These are phyloP conservation scores for Syzygium oleosum DNA, from an alignment of 345 rosid species.

Conservation along the genomic window DNA sequence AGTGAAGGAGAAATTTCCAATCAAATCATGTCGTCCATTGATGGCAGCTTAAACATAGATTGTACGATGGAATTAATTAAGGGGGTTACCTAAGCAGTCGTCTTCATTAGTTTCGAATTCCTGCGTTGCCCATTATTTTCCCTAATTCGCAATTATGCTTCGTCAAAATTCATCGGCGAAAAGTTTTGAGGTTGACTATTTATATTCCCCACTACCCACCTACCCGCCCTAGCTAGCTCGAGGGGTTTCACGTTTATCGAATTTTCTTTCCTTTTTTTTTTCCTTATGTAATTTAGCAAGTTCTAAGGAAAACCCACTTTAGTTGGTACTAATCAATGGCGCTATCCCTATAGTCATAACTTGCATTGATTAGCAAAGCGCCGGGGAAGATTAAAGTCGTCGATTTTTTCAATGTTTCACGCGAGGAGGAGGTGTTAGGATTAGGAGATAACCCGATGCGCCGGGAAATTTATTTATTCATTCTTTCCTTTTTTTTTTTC, in stretches of 20 bases:
- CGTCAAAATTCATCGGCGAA: background rate
- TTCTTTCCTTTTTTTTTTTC: too few species aligned
- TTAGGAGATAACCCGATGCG: background rate
- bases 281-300: background rate
- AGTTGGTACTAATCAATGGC: background rate
- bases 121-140: background rate
- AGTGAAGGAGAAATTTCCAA: background rate
- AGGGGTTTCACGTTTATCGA: background rate
- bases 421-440: background rate
- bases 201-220: background rate
- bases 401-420: background rate
- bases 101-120: background rate
- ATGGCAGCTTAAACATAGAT: background rate
- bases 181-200: background rate
- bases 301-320: background rate
- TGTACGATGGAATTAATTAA: background rate
- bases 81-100: background rate
- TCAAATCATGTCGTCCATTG: background rate
- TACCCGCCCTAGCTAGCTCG: background rate
- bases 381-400: background rate
- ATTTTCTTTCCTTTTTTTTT: background rate
- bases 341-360: background rate
- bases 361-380: background rate
- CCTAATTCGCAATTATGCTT: background rate
- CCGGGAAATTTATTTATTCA: rapidly evolving